Evolutionary conservation across 2,329 filamentous ascomycete genomes (phyloP).

Genomic region (Penicillium capsulatum): DNA sequence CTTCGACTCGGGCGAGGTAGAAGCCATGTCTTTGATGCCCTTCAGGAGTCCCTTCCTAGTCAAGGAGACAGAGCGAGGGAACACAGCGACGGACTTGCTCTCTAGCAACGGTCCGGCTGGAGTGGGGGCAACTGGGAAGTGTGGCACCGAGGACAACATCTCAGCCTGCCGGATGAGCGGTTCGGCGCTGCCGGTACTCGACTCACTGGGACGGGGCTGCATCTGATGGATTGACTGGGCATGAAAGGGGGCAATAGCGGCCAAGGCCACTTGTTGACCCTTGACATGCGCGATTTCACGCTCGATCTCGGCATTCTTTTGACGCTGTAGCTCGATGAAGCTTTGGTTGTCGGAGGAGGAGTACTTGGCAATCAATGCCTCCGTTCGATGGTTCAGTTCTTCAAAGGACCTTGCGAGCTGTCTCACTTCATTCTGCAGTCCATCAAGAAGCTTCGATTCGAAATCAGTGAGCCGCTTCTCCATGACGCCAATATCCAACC

Average conservation of each 20-base stretch:
- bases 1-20: constrained; percentile 1
- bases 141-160: neutral
- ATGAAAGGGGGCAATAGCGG: neutral
- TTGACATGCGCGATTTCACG: constrained; percentile 9
- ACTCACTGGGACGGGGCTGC: neutral
- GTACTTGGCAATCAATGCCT: constrained; percentile 2
- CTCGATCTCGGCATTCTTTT: constrained; percentile 10
- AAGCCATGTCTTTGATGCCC: neutral
- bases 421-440: constrained; percentile 9
- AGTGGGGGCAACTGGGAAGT: neutral
- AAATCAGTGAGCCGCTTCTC: constrained; percentile 9
- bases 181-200: constrained; percentile 1
- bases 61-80: constrained; percentile 12
- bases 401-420: constrained; percentile 2
- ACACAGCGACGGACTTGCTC: neutral
- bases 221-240: neutral
- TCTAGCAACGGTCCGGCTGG: neutral
- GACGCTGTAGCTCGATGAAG: constrained; percentile 8
- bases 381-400: constrained; percentile 9
- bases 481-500: constrained; percentile 9
- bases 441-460: constrained; percentile 10
- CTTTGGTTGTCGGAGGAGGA: constrained; percentile 1
- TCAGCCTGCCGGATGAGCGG: constrained; percentile 2
- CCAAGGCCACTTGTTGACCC: neutral
- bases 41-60: constrained; percentile 8